Evolutionary conservation across 257 asterid species (phyloP).

Genomic region (Scutellaria minor): DNA sequence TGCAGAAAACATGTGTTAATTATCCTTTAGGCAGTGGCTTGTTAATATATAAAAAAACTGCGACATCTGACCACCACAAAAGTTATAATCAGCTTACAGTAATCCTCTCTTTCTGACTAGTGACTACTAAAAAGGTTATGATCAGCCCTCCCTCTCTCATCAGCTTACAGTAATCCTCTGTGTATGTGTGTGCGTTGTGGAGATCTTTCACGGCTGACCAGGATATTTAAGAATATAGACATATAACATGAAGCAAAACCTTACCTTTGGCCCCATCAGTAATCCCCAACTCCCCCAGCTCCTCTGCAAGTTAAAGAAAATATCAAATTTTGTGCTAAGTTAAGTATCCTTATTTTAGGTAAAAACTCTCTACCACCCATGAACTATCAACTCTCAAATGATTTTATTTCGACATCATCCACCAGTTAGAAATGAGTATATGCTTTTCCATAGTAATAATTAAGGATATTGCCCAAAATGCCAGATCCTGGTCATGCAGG

Average conservation of each 20-base stretch:
- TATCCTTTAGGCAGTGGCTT: slow-evolving; percentile 30
- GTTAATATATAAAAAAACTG: slow-evolving; percentile 15
- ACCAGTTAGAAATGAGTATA: slow-evolving; percentile 6
- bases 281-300: slow-evolving; percentile 78
- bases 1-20: slow-evolving; percentile 43
- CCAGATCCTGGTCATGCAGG: slow-evolving; percentile 12
- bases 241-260: slow-evolving; percentile 28
- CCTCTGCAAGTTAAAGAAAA: slow-evolving; percentile 65
- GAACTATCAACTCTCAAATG: slow-evolving; percentile 25
- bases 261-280: slow-evolving; percentile 73
- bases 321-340: slow-evolving; percentile 29
- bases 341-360: slow-evolving; percentile 20
- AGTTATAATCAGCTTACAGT: not conserved
- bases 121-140: not conserved
- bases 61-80: slow-evolving; percentile 3
- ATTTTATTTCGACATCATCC: slow-evolving; percentile 18
- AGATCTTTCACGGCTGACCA: slow-evolving; percentile 27
- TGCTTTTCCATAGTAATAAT: not conserved
- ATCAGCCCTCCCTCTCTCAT: not conserved
- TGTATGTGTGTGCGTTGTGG: not conserved
- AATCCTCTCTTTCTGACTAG: not conserved
- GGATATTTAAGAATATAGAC: not conserved
- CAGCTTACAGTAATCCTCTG: not conserved
- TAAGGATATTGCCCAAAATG: not conserved
- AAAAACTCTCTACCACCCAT: slow-evolving; percentile 25